phyloP scores from a whole-genome alignment of 2,329 filamentous ascomycete species.

The Sclerotinia spermophila region DNA sequence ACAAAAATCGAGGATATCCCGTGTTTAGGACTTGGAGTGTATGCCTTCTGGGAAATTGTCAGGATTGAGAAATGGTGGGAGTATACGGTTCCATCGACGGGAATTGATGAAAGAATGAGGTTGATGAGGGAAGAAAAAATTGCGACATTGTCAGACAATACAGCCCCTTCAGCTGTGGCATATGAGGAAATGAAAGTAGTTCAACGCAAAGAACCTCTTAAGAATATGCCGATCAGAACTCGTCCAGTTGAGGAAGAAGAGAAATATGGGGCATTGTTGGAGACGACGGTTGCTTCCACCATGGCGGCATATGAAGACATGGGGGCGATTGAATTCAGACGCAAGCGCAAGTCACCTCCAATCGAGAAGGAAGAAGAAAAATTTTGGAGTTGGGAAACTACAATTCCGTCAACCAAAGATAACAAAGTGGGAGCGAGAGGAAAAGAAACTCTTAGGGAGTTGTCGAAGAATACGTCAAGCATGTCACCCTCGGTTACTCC shows the following conservation, averaged over 20 bases:
- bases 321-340: not conserved
- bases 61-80: conserved; percentile 9
- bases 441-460: not conserved
- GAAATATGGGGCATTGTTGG: not conserved
- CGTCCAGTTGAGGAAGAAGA: not conserved
- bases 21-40: not conserved
- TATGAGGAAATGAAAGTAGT: not conserved
- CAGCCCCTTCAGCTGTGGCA: not conserved
- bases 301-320: not conserved
- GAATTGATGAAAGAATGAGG: too few species aligned
- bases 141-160: too few species aligned
- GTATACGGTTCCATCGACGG: not conserved
- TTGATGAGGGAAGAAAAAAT: too few species aligned
- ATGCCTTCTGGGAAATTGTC: conserved; percentile 1
- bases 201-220: not conserved
- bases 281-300: not conserved
- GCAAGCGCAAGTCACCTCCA: not conserved
- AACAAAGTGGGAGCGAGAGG: not conserved
- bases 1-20: not conserved
- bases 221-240: not conserved
- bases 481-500: not conserved
- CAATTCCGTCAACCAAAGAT: not conserved
- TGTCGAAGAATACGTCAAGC: not conserved
- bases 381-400: not conserved
- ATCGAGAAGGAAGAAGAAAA: not conserved